phyloP scores from a whole-genome alignment of 2,329 filamentous ascomycete species.

The Acrocalymma vagum region DNA sequence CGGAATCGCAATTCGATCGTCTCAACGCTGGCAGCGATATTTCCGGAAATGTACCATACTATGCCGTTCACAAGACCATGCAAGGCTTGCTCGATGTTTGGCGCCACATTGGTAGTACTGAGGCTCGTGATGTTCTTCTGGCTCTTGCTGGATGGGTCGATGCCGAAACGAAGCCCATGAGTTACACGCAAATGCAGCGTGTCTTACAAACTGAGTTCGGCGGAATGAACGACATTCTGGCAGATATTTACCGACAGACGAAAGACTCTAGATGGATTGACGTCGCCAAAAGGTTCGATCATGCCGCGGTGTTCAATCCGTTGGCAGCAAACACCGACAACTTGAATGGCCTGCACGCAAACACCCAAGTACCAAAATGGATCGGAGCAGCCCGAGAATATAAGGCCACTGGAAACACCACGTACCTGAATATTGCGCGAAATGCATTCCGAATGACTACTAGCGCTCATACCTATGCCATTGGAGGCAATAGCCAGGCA shows the following conservation, averaged over 20 bases:
- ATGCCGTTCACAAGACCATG: constrained; percentile 64
- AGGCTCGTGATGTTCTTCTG: constrained; percentile 55
- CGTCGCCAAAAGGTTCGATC: constrained; percentile 60
- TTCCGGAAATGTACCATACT: constrained; percentile 64
- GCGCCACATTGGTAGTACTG: constrained; percentile 53
- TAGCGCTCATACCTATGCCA: constrained; percentile 59
- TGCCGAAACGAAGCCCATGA: constrained; percentile 53
- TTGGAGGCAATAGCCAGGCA: constrained; percentile 62
- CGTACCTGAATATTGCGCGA: constrained; percentile 58
- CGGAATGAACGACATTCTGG: constrained; percentile 63
- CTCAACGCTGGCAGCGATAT: constrained; percentile 55
- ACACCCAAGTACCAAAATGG: constrained; percentile 64
- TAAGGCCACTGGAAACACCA: constrained; percentile 55
- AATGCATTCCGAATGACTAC: constrained; percentile 61
- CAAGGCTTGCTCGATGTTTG: constrained; percentile 62
- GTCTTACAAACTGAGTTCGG: constrained; percentile 61
- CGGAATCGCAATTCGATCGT: constrained; percentile 59
- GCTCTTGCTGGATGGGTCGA: constrained; percentile 60
- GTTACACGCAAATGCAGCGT: constrained; percentile 56
- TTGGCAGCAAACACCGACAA: constrained; percentile 56
- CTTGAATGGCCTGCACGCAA: constrained; percentile 60
- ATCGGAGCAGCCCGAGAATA: constrained; percentile 61
- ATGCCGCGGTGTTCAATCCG: constrained; percentile 57
- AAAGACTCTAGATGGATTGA: constrained; percentile 57
- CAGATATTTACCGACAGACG: constrained; percentile 58